These are phyloP conservation scores for Rostrohypoxylon terebratum DNA, from an alignment of 495 filamentous ascomycete genomes.

Conservation along the genomic window DNA sequence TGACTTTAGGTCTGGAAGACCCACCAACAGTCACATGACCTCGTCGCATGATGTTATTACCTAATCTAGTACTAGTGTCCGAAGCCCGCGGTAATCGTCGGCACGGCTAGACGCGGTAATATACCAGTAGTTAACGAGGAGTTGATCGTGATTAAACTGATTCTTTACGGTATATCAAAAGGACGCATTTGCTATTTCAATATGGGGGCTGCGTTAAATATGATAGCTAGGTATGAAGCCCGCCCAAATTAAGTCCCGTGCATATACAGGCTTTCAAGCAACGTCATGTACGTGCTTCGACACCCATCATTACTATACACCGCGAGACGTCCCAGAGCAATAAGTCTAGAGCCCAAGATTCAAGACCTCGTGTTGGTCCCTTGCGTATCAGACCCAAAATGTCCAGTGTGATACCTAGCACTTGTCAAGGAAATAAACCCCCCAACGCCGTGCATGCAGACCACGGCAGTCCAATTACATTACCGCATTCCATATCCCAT, in stretches of 20 bases:
- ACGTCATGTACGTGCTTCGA: conserved; percentile 4
- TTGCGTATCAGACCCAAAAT: conserved; percentile 25
- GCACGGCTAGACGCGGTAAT: not conserved
- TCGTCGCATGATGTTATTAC: not conserved
- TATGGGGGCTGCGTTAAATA: not conserved
- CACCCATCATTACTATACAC: conserved; percentile 28
- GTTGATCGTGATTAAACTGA: not conserved
- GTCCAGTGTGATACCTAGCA: conserved; percentile 9
- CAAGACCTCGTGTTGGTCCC: conserved; percentile 16
- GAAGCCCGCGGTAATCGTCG: not conserved
- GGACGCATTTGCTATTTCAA: not conserved
- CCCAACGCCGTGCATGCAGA: conserved; percentile 44
- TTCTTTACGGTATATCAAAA: not conserved
- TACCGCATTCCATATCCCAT: conserved; percentile 32
- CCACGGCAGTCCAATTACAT: conserved; percentile 30
- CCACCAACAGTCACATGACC: too few relatives aligned
- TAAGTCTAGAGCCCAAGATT: conserved; percentile 20
- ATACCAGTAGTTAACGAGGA: not conserved
- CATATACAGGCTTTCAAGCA: conserved; percentile 7
- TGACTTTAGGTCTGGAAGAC: too few relatives aligned
- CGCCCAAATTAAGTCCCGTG: not conserved
- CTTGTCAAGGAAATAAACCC: conserved; percentile 30
- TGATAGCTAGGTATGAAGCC: not conserved
- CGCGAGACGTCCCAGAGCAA: conserved; percentile 15
- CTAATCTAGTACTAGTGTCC: too few relatives aligned